Evolutionary conservation across 148 eudicot genomes (phyloP).

Genomic region (Heliosperma pusillum): DNA sequence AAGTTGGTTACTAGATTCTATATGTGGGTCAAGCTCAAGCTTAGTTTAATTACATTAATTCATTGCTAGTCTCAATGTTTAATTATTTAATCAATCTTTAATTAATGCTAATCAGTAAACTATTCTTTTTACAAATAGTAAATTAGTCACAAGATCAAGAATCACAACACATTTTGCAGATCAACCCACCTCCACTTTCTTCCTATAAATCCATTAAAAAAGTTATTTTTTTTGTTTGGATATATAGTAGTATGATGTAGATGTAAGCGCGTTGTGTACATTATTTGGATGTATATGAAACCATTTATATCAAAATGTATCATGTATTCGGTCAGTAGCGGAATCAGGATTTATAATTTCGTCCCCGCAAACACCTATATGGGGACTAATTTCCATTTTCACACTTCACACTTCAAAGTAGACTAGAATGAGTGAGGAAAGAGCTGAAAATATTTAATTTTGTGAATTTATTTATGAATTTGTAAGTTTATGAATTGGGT

Average conservation of each 20-base stretch:
- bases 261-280: conserved; percentile 20
- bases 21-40: too few relatives aligned
- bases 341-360: too few relatives aligned
- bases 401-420: background rate
- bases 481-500: background rate
- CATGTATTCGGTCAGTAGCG: too few relatives aligned
- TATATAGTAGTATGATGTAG: background rate
- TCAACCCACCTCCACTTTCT: conserved; percentile 18
- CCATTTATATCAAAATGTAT: too few relatives aligned
- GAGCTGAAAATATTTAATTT: conserved; percentile 6
- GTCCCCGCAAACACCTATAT: too few relatives aligned
- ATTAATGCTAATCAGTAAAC: background rate
- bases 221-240: background rate
- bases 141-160: background rate
- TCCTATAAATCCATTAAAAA: background rate
- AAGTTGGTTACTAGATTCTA: too few relatives aligned
- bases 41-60: too few relatives aligned
- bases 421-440: conserved; percentile 11
- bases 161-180: conserved; percentile 13
- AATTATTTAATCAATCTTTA: too few relatives aligned
- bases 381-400: background rate
- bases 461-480: background rate
- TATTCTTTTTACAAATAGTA: background rate
- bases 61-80: too few relatives aligned
- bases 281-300: background rate